Base-by-base conservation (phyloP, 2,329 filamentous ascomycete genomes). In the Fusarium haematococcum region DNA sequence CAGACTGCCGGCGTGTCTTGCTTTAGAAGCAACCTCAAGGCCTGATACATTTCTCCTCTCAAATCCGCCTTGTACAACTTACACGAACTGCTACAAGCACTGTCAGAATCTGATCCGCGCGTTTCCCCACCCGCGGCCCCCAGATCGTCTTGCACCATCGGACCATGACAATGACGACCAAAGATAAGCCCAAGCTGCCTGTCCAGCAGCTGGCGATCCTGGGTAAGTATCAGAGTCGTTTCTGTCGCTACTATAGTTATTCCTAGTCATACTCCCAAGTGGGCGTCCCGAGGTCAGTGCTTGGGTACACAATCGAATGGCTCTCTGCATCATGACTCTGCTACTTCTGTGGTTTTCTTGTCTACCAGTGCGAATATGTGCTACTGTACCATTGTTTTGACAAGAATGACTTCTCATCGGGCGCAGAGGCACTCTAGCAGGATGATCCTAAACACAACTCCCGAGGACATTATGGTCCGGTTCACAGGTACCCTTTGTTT, bases 191-290 rank as follows among this genome's bases (percentile, higher is more conserved):
- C 30, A 93, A 91, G 85, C 87, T 97, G 86, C 94, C 94, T 1
- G 86, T 90, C 48, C 90, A 91, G 87, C 94, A 97, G 85, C 86
- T 97, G 79, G 85, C 91, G 50, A 95, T 97, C 80, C 85, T 97
- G 73, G 91, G 93, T 95, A 88, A 86, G 89, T 39, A 18, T 35
- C n/a, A 6, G 27, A 33, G 6, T 10, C 25, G n/a, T 25, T 62
- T 72, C 37, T 64, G 7, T 45, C 57, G 25, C 56, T 6, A 20
- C 52, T 57, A 20, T 33, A 37, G 33, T 6, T 7, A 25, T 48
- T 35, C 33, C 63, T 32, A 23, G 20, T 48, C 35, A 43, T 43
- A 27, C 18, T 14, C 37, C 48, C 48, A 57, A 63, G 43, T n/a
- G 45, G 32, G 39, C n/a, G 18, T 45, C 25, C 50, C 25, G 43